Evolutionary conservation across 2,329 filamentous ascomycete genomes (phyloP), one percentile per base, ranked within the genome.

Genomic region (Claviceps pusilla): DNA sequence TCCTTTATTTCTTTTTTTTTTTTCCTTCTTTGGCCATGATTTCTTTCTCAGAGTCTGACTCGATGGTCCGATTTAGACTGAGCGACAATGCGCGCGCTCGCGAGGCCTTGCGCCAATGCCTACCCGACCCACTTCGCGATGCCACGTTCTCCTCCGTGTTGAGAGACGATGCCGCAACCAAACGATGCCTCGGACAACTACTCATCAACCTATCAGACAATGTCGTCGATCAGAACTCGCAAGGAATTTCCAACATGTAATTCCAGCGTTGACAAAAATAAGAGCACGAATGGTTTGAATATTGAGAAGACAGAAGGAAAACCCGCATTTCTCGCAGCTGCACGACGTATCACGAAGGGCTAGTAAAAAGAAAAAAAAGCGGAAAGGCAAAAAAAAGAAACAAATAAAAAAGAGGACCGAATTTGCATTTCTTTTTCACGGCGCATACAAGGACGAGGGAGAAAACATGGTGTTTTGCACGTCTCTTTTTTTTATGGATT

Each of bases 111-210:
- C 83, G 93, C 46, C 93, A 98, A 70, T 98, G 93, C 65, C 84
- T 98, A 12, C 93, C 93, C 0, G 93, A 98, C 65, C 93, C 93
- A n/a, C 83, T 98, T n/a, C 86, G 93, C 50, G 93, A 98, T 68
- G 90, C 91, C 7, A 98, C 93, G 1, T 98, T 98, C 69, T 95
- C 89, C 9, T 91, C 90, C 0, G 93, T 98, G 48, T 83, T 98
- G 39, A 87, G 93, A 56, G 93, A 98, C 65, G 93, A 98, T 66
- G 93, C 93, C 14, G 93, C 93, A 1, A 98, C 93, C 0, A 98
- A 98, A 75, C 85, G 93, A 56, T 98, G 93, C 69, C 83, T 98
- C 39, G 88, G 90, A n/a, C 93, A 97, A 71, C 82, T 98, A 9
- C 78, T 97, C 57, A 94, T 97, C 72, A 97, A 97, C 66, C 80